Base-by-base conservation (phyloP, 495 filamentous ascomycete species). In the Penicillium coprophilum region DNA sequence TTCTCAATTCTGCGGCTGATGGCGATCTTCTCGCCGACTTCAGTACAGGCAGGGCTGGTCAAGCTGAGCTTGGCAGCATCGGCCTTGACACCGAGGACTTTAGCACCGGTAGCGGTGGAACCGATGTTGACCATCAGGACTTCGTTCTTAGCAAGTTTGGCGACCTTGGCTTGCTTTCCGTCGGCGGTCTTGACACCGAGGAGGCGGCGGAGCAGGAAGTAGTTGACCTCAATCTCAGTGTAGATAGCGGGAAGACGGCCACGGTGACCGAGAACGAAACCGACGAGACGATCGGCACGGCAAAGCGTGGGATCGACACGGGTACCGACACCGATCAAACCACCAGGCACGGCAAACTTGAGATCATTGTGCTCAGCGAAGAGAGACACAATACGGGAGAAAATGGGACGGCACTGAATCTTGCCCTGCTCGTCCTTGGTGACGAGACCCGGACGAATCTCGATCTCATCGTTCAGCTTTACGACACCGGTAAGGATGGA, bases 51-150 rank as follows among this genome's bases (percentile, higher is more conserved):
- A 21, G 92, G 92, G 71, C 83, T 90, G 53, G 91, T 96, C 70
- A 96, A 75, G 57, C 82, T 84, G 56, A 95, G 80, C 76, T 96
- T 96, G 40, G 95, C 95, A 36, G 90, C 91, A 85, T 97, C 95
- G 56, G 92, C 91, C 84, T 93, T 96, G 60, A 97, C 94, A 65
- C 90, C 91, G 43, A 92, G 81, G 17, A 98, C 92, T 82, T 96
- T 97, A 53, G 88, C 89, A 65, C 94, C 94, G 20, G 93, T 96
- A 44, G 94, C 93, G 13, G 93, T 96, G 24, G 91, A 95, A 53
- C 94, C 94, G 68, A 98, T 97, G 80, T 98, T 98, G 55, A 98
- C 94, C 93, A 98, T 97, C 77, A 79, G 88, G 63, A 97, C 91
- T 73, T 98, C 94, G 70, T 95, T 96, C 86, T 97, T 97, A 40